phyloP scores from a whole-genome alignment of 1,284 basidiomycete genomes.

The Cryptococcus sp. region DNA sequence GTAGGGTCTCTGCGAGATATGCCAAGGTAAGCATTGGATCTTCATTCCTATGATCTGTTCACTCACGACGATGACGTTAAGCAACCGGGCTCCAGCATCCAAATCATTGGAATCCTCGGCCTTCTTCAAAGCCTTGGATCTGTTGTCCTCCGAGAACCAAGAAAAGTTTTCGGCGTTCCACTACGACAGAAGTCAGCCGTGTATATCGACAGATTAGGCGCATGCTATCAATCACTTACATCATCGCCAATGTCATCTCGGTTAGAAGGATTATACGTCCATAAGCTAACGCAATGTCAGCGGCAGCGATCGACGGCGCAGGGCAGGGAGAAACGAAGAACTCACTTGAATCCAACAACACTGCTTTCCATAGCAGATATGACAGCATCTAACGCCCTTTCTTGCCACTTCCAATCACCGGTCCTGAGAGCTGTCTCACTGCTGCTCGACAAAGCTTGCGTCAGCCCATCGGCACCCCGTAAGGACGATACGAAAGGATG shows the following conservation, averaged over 20 bases:
- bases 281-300: slow-evolving; percentile 62
- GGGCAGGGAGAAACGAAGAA: slow-evolving; percentile 19
- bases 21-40: no score
- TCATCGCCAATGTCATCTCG: slow-evolving; percentile 75
- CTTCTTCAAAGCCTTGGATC: slow-evolving; percentile 42
- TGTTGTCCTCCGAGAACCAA: slow-evolving; percentile 69
- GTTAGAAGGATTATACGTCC: slow-evolving; percentile 94
- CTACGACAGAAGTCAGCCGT: slow-evolving; percentile 12
- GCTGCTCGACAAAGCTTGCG: slow-evolving; percentile 54
- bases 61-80: slow-evolving; percentile 68
- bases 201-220: slow-evolving; percentile 2
- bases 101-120: slow-evolving; percentile 61
- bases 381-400: slow-evolving; percentile 85
- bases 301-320: background rate
- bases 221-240: slow-evolving; percentile 21
- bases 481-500: background rate
- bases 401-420: slow-evolving; percentile 77
- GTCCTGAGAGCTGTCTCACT: slow-evolving; percentile 68
- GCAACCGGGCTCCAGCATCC: slow-evolving; percentile 77
- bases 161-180: slow-evolving; percentile 98
- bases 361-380: slow-evolving; percentile 72
- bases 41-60: no score
- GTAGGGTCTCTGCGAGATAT: slow-evolving; percentile 47
- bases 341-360: slow-evolving; percentile 78
- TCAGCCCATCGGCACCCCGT: slow-evolving; percentile 1